These are phyloP conservation scores for Corylus avellana DNA, from an alignment of 306 rosid genomes.

Conservation along the genomic window DNA sequence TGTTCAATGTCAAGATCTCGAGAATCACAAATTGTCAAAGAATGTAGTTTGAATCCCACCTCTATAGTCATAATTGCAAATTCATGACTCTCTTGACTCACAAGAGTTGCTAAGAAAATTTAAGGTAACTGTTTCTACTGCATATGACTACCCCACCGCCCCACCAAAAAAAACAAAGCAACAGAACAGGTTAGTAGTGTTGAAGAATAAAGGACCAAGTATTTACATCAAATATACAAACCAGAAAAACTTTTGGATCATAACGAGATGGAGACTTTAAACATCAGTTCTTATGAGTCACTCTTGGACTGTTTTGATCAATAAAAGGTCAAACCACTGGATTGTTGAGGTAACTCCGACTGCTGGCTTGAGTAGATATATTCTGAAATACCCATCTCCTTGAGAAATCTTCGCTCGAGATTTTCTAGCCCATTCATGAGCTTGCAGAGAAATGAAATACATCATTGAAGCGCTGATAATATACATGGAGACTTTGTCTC, in stretches of 20 bases:
- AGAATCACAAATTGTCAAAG: neutral
- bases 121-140: neutral
- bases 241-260: neutral
- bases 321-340: neutral
- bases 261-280: neutral
- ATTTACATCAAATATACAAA: no score
- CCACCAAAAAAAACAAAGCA: neutral
- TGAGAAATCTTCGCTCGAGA: neutral
- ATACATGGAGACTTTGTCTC: neutral
- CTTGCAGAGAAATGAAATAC: neutral
- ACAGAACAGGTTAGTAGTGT: neutral
- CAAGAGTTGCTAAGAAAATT: neutral
- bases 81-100: neutral
- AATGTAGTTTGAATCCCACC: no score
- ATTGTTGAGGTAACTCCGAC: neutral
- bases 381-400: neutral
- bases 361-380: neutral
- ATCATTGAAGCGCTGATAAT: neutral
- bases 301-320: neutral
- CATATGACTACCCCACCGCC: neutral
- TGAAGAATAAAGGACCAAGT: no score
- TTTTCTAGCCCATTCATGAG: neutral
- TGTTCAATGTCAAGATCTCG: neutral
- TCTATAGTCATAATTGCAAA: neutral
- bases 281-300: neutral